These are phyloP conservation scores for Bocquillonia castaneifolia DNA, from an alignment of 441 rosid genomes.

Conservation along the genomic window DNA sequence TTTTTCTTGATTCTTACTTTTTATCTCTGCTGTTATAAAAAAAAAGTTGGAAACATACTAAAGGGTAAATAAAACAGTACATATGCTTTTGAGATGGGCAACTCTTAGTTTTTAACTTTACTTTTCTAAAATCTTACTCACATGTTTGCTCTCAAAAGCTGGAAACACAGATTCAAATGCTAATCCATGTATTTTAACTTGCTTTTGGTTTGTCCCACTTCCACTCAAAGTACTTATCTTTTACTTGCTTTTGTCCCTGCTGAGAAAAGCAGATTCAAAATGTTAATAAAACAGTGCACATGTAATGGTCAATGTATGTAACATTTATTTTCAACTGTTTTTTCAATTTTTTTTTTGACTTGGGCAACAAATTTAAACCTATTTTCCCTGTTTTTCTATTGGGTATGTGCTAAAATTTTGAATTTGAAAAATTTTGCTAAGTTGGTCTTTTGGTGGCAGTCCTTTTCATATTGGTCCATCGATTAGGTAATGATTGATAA, in stretches of 20 bases:
- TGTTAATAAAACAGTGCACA: slow-evolving; percentile 21
- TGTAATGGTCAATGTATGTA: slow-evolving; percentile 19
- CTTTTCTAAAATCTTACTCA: slow-evolving; percentile 11
- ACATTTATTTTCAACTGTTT: slow-evolving; percentile 19
- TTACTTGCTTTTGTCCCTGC: slow-evolving; percentile 3
- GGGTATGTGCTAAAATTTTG: slow-evolving; percentile 19
- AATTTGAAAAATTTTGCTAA: slow-evolving; percentile 17
- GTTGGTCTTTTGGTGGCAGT: not conserved
- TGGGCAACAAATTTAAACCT: not conserved
- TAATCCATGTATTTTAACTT: not conserved
- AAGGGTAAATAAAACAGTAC: slow-evolving; percentile 21
- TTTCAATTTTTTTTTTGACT: slow-evolving; percentile 17
- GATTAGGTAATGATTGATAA: slow-evolving; percentile 3
- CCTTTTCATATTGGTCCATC: not conserved
- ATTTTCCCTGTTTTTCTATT: not conserved
- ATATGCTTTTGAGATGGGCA: slow-evolving; percentile 11
- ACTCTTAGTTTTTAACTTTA: not conserved
- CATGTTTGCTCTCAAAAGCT: slow-evolving; percentile 2
- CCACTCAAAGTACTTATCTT: not conserved
- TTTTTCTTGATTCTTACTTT: slow-evolving; percentile 15
- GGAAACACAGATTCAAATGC: slow-evolving; percentile 21
- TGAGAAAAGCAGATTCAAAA: slow-evolving; percentile 1
- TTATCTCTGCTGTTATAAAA: slow-evolving; percentile 11
- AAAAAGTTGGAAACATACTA: not conserved
- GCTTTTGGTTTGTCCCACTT: not conserved